These are phyloP conservation scores for Heliosperma pusillum DNA, from an alignment of 148 eudicot genomes.

Conservation along the genomic window DNA sequence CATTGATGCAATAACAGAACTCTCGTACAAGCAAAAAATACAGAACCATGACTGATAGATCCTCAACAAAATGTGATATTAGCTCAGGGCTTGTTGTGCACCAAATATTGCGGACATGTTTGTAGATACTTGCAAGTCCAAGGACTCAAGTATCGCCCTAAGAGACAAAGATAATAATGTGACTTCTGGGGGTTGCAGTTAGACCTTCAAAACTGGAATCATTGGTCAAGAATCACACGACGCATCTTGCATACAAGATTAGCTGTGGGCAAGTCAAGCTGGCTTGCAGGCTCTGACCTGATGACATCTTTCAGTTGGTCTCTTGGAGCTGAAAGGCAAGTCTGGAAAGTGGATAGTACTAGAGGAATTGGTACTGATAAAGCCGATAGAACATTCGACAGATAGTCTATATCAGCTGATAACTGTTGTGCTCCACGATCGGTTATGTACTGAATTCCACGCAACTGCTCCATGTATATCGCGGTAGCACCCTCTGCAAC, in stretches of 20 bases:
- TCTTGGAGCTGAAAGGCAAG: conserved; percentile 75
- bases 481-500: conserved; percentile 97
- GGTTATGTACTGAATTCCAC: conserved; percentile 81
- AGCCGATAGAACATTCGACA: conserved; percentile 88
- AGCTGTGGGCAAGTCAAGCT: conserved; percentile 43
- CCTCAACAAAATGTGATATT: neutral
- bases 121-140: neutral
- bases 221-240: conserved; percentile 39
- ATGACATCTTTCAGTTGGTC: conserved; percentile 74
- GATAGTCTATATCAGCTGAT: conserved; percentile 80
- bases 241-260: conserved; percentile 49
- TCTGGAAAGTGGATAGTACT: conserved; percentile 69
- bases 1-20: neutral
- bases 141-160: neutral
- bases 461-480: conserved; percentile 81
- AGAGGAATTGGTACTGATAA: conserved; percentile 82
- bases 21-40: neutral
- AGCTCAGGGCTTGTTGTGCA: neutral
- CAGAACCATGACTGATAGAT: neutral
- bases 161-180: neutral
- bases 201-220: conserved; percentile 1
- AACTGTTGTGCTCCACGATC: conserved; percentile 97
- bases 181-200: neutral
- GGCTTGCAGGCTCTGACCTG: conserved; percentile 46
- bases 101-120: neutral